Conservation (phyloP, 2,329 filamentous ascomycete genomes). For the Leptographium procerum region DNA sequence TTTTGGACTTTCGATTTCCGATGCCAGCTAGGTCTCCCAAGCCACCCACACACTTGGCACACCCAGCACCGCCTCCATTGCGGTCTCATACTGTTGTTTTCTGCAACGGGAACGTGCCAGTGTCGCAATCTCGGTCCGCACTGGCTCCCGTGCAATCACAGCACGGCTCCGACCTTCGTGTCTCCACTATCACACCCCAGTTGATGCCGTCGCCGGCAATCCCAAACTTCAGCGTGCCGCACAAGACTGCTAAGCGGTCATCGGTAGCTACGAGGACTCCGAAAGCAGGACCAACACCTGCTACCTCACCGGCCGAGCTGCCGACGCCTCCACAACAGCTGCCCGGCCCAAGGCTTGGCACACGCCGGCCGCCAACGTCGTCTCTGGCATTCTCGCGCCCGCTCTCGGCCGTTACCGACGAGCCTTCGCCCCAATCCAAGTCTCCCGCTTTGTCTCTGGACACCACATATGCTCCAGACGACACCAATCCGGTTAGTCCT, state of each 20-base stretch:
- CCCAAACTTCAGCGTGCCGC: conserved; percentile 43
- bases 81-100: neutral
- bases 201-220: conserved; percentile 17
- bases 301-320: neutral
- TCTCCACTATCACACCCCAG: neutral
- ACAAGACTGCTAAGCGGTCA: conserved; percentile 32
- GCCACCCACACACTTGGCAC: conserved; percentile 7
- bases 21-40: neutral
- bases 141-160: neutral
- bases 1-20: conserved; percentile 25
- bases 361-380: conserved; percentile 27
- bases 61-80: conserved; percentile 3
- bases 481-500: neutral
- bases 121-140: neutral
- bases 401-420: conserved; percentile 42
- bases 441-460: conserved; percentile 10
- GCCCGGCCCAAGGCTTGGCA: conserved; percentile 16
- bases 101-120: neutral
- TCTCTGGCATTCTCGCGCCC: conserved; percentile 37
- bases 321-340: neutral
- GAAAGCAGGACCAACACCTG: neutral
- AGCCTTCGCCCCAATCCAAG: conserved; percentile 31
- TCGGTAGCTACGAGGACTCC: conserved; percentile 24
- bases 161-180: neutral
- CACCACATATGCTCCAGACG: neutral